Conservation (phyloP, 2,329 filamentous ascomycete species). For the Phialophora tarda region DNA sequence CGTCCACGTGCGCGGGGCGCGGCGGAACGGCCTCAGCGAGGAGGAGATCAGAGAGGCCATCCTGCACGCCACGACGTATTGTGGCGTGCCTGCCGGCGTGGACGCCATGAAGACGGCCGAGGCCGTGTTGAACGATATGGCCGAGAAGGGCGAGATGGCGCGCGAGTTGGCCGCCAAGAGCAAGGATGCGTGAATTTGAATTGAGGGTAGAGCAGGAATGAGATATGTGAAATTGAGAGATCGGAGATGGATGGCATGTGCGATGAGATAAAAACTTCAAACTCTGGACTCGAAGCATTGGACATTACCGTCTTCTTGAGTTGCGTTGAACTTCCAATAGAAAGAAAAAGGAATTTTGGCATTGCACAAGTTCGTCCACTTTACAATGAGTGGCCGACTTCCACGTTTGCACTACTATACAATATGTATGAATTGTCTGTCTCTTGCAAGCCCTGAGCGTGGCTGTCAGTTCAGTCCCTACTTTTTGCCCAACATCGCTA, state of each 20-base stretch:
- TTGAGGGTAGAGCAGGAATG: neutral
- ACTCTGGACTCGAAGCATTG: neutral
- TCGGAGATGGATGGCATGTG: neutral
- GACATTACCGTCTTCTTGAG: neutral
- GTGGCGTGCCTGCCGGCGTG: slow-evolving; percentile 53
- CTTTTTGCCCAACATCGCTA: slow-evolving; percentile 16
- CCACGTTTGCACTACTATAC: neutral
- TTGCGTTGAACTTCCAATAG: neutral
- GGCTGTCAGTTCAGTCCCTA: neutral
- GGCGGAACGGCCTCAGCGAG: slow-evolving; percentile 67
- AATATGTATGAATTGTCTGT: neutral
- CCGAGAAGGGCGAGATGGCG: slow-evolving; percentile 36
- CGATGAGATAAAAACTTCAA: neutral
- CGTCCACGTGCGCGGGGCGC: slow-evolving; percentile 65
- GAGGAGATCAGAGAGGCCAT: slow-evolving; percentile 62
- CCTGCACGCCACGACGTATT: slow-evolving; percentile 47
- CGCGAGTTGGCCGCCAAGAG: slow-evolving; percentile 36
- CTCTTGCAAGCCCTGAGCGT: neutral
- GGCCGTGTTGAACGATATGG: slow-evolving; percentile 42
- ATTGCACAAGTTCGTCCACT: neutral
- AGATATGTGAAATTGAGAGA: neutral
- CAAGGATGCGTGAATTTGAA: slow-evolving; percentile 29
- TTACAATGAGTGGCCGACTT: neutral
- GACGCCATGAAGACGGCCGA: slow-evolving; percentile 48
- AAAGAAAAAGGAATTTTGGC: neutral